Percentiles rank a stretch among this genome's conserved stretches.
Conservation (phyloP, 495 filamentous ascomycete species). For the Parachaetomium inaequale region DNA sequence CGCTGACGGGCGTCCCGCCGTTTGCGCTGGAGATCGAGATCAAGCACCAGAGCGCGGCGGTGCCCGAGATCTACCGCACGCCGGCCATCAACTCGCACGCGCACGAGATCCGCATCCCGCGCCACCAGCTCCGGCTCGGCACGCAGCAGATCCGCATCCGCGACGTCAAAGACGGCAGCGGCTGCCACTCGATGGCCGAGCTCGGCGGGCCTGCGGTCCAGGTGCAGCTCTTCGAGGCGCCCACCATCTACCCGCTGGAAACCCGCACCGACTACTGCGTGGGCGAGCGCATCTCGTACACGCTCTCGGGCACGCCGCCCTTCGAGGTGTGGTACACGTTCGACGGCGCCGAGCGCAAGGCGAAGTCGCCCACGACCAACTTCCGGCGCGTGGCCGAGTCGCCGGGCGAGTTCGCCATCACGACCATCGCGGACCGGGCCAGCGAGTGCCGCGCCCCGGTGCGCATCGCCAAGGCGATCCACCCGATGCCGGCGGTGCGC, state of each 20-base stretch:
- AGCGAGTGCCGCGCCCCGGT: constrained; percentile 78
- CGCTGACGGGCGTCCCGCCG: constrained; percentile 74
- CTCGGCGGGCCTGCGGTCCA: constrained; percentile 67
- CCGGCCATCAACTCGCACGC: constrained; percentile 67
- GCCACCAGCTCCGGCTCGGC: constrained; percentile 74
- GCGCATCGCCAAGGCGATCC: constrained; percentile 73
- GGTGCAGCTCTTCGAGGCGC: constrained; percentile 85
- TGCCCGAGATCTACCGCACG: constrained; percentile 74
- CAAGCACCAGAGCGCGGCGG: constrained; percentile 77
- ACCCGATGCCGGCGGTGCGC: constrained; percentile 83
- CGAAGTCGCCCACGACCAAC: constrained; percentile 66
- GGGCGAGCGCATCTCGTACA: constrained; percentile 86
- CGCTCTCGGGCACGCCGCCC: constrained; percentile 79
- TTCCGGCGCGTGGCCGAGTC: constrained; percentile 90
- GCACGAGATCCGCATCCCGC: constrained; percentile 79
- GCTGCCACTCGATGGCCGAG: constrained; percentile 68
- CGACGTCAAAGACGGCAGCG: constrained; percentile 78
- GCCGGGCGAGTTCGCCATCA: constrained; percentile 84
- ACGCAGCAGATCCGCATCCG: constrained; percentile 82
- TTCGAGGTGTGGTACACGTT: constrained; percentile 94
- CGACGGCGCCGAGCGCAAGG: constrained; percentile 69
- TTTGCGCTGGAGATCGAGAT: constrained; percentile 88
- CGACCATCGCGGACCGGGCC: constrained; percentile 73
- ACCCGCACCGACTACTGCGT: constrained; percentile 89
- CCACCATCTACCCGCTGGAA: constrained; percentile 81